These are phyloP conservation scores for Ophiocordyceps unilateralis DNA, from an alignment of 2,329 filamentous ascomycete species.

Conservation along the genomic window DNA sequence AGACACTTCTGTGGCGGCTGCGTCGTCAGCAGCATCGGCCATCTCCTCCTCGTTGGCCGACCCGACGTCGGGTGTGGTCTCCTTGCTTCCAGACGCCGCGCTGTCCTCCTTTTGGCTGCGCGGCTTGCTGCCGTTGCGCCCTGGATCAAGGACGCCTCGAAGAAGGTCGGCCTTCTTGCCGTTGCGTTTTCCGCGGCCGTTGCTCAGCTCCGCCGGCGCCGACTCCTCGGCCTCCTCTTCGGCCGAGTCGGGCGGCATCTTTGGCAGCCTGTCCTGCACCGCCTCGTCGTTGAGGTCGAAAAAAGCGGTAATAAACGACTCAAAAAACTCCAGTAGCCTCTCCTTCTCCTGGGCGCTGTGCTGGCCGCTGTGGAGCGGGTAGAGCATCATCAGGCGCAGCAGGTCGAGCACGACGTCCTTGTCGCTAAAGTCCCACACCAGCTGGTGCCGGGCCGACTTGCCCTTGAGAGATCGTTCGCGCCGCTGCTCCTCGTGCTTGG, in stretches of 20 bases:
- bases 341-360: slow-evolving; percentile 58
- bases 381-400: slow-evolving; percentile 45
- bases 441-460: slow-evolving; percentile 52
- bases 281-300: slow-evolving; percentile 58
- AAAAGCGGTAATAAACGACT: slow-evolving; percentile 58
- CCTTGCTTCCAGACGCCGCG: slow-evolving; percentile 62
- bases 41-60: slow-evolving; percentile 65
- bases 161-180: slow-evolving; percentile 68
- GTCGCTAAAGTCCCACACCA: slow-evolving; percentile 57
- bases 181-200: slow-evolving; percentile 50
- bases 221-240: slow-evolving; percentile 66
- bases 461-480: slow-evolving; percentile 48
- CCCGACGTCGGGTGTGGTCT: slow-evolving; percentile 71
- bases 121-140: slow-evolving; percentile 51
- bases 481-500: slow-evolving; percentile 80
- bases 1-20: slow-evolving; percentile 40
- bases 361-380: slow-evolving; percentile 49
- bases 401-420: slow-evolving; percentile 48
- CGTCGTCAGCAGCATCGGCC: slow-evolving; percentile 41
- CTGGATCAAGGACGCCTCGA: slow-evolving; percentile 68
- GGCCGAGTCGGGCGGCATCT: slow-evolving; percentile 51
- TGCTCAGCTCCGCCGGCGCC: slow-evolving; percentile 52
- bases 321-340: slow-evolving; percentile 57
- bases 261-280: slow-evolving; percentile 48
- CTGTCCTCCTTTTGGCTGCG: slow-evolving; percentile 66